Conservation (phyloP, 352 stramenopile genomes). For the Elongisporangium undulatum region DNA sequence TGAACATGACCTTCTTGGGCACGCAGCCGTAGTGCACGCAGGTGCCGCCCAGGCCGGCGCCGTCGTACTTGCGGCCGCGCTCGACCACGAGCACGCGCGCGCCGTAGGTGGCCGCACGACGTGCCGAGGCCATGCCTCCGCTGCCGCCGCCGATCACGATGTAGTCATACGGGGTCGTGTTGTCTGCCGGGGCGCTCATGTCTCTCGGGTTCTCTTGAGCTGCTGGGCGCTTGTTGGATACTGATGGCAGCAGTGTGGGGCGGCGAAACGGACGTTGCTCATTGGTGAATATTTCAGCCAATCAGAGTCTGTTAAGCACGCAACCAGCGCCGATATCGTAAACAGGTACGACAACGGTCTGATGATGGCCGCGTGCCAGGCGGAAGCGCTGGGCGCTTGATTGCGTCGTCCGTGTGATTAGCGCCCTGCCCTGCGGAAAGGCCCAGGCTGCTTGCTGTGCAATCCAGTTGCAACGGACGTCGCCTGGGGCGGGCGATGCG, state of each 20-base stretch:
- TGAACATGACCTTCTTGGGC: slow-evolving; percentile 99
- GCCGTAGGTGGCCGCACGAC: slow-evolving; percentile 90
- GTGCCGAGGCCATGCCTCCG: slow-evolving; percentile 91
- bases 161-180: slow-evolving; percentile 72
- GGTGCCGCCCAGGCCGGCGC: slow-evolving; percentile 88
- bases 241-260: too few species aligned
- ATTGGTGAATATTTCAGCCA: too few species aligned
- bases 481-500: too few species aligned
- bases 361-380: too few species aligned
- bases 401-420: too few species aligned
- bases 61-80: slow-evolving; percentile 53
- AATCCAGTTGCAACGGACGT: background rate
- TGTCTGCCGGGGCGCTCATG: slow-evolving; percentile 7
- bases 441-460: background rate
- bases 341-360: too few species aligned
- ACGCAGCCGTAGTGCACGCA: slow-evolving; percentile 99
- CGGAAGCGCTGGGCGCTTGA: too few species aligned
- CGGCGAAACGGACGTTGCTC: too few species aligned
- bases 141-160: slow-evolving; percentile 90
- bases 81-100: slow-evolving; percentile 96
- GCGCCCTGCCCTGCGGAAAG: background rate
- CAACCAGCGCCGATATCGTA: too few species aligned
- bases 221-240: too few species aligned
- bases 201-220: slow-evolving; percentile 6
- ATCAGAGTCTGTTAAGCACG: too few species aligned